Evolutionary conservation across 192 early-diverging fungal genomes (phyloP), one percentile per base, ranked within the genome.

Genomic region (Coemansia reversa): DNA sequence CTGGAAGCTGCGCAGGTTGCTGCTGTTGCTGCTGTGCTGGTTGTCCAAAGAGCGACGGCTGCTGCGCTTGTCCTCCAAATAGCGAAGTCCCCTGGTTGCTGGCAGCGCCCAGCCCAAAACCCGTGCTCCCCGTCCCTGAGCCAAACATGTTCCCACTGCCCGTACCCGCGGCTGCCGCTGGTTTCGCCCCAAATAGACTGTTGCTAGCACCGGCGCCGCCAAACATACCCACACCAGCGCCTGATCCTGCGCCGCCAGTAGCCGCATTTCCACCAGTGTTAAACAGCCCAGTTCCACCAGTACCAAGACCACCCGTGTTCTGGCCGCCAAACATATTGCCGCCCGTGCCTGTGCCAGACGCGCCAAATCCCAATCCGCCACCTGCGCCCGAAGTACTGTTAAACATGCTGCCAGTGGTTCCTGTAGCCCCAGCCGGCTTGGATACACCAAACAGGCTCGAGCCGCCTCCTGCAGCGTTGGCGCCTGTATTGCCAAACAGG

Each of bases 401-500:
- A 60, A 67, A 67, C 20, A 72, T 54, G 5, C 59, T 52, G 47
- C 80, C 84, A 65, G 80, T 63, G 20, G 63, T 24, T 68, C 35
- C 84, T 64, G 80, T 68, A 20, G 63, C 19, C 68, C 35, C 30
- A 5, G 27, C 54, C 7, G 54, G 54, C 54, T 55, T 55, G 22
- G 28, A 16, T 45, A 16, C 12, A 4, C 39, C 39, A 45, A 45
- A 45, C 39, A 16, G 12, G 39, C 14, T 45, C 14, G 39, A 16
- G 39, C 58, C 33, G 24, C 67, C 66, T 6, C 67, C 27, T 18
- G 59, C 74, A 7, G 65, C 29, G 24, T 48, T 64, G 11, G 65
- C 48, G 0, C 63, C 65, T 83, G 70, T 45, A 7, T 52, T 57
- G 19, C 75, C 82, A 77, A 76, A 82, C 62, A 73, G 78, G 3